Conservation (phyloP, 2,329 filamentous ascomycete species). For the Penicillium sp. region DNA sequence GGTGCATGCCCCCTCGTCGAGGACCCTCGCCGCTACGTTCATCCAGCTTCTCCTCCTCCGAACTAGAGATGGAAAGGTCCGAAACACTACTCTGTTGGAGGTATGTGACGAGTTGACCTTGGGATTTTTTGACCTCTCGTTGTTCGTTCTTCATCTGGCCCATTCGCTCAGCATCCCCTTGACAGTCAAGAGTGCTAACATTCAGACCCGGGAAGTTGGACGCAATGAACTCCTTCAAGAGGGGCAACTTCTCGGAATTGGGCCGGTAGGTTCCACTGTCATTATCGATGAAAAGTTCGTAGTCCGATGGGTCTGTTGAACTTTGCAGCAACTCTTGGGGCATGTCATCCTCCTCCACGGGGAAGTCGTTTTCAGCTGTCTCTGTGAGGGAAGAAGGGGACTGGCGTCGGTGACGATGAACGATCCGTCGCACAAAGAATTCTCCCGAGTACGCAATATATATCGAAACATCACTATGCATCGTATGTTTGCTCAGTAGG, state of each 20-base stretch:
- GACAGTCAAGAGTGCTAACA: slow-evolving; percentile 72
- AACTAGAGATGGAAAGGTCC: slow-evolving; percentile 53
- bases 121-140: slow-evolving; percentile 68
- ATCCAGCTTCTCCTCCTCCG: slow-evolving; percentile 60
- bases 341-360: slow-evolving; percentile 30
- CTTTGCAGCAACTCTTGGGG: slow-evolving; percentile 42
- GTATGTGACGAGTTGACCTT: slow-evolving; percentile 55
- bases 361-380: slow-evolving; percentile 29
- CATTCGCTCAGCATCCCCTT: slow-evolving; percentile 69
- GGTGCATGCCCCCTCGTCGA: slow-evolving; percentile 28
- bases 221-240: slow-evolving; percentile 69
- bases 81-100: slow-evolving; percentile 51
- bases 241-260: slow-evolving; percentile 71
- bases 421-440: slow-evolving; percentile 79
- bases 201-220: slow-evolving; percentile 75
- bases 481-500: slow-evolving; percentile 89
- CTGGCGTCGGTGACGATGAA: slow-evolving; percentile 43
- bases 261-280: slow-evolving; percentile 92
- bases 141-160: slow-evolving; percentile 74
- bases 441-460: slow-evolving; percentile 93
- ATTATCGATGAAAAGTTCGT: slow-evolving; percentile 92
- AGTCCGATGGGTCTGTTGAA: slow-evolving; percentile 59
- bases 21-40: slow-evolving; percentile 31
- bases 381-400: slow-evolving; percentile 15
- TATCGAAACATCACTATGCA: slow-evolving; percentile 89